These are phyloP conservation scores for Cicer bijugum DNA, from an alignment of 306 rosid species.

Conservation along the genomic window DNA sequence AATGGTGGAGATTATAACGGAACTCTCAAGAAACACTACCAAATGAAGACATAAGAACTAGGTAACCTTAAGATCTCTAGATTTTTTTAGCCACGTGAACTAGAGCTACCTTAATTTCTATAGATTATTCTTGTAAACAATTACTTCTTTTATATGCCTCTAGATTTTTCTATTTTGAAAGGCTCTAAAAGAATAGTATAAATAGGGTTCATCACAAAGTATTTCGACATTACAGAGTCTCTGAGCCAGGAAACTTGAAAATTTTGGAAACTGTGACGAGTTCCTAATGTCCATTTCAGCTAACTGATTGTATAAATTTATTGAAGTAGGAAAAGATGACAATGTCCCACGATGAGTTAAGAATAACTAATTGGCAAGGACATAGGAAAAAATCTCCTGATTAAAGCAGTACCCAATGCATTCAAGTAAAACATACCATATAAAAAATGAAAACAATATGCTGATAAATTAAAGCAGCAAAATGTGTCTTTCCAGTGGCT, in stretches of 20 bases:
- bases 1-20: no score
- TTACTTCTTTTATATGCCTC: no score
- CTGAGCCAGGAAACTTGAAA: no score
- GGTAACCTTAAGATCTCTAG: no score
- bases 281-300: neutral
- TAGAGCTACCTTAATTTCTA: no score
- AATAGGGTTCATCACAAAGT: no score
- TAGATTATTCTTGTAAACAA: no score
- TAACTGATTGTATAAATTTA: neutral
- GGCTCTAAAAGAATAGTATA: no score
- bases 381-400: neutral
- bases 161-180: no score
- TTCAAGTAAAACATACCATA: neutral
- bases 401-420: neutral
- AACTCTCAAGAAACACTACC: no score
- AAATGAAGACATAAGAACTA: no score
- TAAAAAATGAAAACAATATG: neutral
- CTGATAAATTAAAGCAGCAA: neutral
- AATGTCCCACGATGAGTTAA: neutral
- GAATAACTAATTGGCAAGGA: neutral
- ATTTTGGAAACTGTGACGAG: neutral
- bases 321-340: neutral
- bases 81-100: no score
- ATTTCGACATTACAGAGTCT: neutral
- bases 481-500: neutral